Evolutionary conservation across 2,329 filamentous ascomycete genomes (phyloP), one percentile per base, ranked within the genome.

Genomic region (Arthrobotrys musiformis): DNA sequence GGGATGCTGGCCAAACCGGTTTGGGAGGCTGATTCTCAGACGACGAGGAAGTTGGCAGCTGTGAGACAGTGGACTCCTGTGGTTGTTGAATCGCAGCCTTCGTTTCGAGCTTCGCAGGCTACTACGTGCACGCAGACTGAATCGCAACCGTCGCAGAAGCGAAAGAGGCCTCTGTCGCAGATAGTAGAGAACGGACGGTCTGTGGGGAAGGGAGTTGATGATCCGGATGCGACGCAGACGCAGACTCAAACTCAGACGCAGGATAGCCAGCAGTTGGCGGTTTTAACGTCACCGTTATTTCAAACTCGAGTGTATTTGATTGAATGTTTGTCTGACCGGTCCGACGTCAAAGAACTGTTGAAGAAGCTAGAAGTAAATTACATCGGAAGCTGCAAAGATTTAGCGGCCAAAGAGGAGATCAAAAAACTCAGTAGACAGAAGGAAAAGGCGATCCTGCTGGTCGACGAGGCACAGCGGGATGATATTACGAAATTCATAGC

Each of bases 1-100:
- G 68, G 74, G 28, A 73, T 72, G 67, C 33, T 78, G 15, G 61
- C 11, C 6, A 67, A 40, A 46, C 67, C 67, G 5, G 70, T 73
- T 15, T 78, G 67, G 74, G 54, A 78, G 46, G 68, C 67, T 4
- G 68, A 78, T 44, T 73, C 74, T n/a, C 68, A 60, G 44, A 72
- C 62, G 6, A 68, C 68, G 30, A 67, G 35, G 28, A 58, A 13
- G 15, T 48, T 68, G 33, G 30, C 44, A n/a, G 15, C 61, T 15
- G 35, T 42, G 46, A 42, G 44, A 17, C 44, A 56, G 30, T 70
- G 64, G 66, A 28, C 60, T 15, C 40, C 46, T 26, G n/a, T 26
- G 13, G 11, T 52, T 46, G 15, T 28, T 17, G 30, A 50, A 15
- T 24, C 50, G 22, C 30, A 44, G 7, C n/a, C 26, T 35, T 50